These are phyloP conservation scores for Coemansia brasiliensis DNA, from an alignment of 192 early-diverging fungal species.

Conservation along the genomic window DNA sequence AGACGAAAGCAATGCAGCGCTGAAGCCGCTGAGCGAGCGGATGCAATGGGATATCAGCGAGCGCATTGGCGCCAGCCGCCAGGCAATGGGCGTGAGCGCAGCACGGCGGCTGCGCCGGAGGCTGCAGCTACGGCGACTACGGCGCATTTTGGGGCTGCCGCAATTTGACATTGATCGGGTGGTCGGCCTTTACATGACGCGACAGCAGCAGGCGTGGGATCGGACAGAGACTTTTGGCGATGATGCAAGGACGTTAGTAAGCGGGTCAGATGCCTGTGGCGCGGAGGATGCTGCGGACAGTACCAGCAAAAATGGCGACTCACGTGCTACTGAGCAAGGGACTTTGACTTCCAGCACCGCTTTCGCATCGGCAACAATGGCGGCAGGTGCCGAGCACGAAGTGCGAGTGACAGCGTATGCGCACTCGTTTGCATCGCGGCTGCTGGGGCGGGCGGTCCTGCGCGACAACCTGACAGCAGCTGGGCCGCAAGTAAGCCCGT, in stretches of 20 bases:
- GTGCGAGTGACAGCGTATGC: slow-evolving; percentile 59
- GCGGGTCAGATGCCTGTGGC: slow-evolving; percentile 23
- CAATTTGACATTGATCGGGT: slow-evolving; percentile 71
- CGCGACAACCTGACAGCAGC: slow-evolving; percentile 59
- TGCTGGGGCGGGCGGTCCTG: slow-evolving; percentile 63
- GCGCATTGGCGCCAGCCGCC: slow-evolving; percentile 14
- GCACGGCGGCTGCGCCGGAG: slow-evolving; percentile 34
- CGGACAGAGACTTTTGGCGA: neutral
- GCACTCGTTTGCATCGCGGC: slow-evolving; percentile 74
- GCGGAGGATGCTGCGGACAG: neutral
- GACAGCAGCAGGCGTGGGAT: slow-evolving; percentile 28
- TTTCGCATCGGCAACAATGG: too few relatives aligned
- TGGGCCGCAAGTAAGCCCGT: slow-evolving; percentile 63
- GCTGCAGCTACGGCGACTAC: slow-evolving; percentile 59
- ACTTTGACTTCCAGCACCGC: too few relatives aligned
- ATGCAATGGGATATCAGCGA: slow-evolving; percentile 39
- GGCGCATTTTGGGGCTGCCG: slow-evolving; percentile 62
- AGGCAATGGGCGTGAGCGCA: slow-evolving; percentile 4
- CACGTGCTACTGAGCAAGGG: too few relatives aligned
- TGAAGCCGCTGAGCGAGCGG: slow-evolving; percentile 22
- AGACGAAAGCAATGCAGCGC: too few relatives aligned
- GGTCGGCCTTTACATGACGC: slow-evolving; percentile 18
- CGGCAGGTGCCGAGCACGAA: neutral
- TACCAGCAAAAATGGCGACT: too few relatives aligned
- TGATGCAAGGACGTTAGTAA: slow-evolving; percentile 3